A percentile compares a stretch with the other conserved stretches of the same genome.
These are phyloP conservation scores for Friedmanniomyces simplex DNA, from an alignment of 495 filamentous ascomycete species.

Conservation along the genomic window DNA sequence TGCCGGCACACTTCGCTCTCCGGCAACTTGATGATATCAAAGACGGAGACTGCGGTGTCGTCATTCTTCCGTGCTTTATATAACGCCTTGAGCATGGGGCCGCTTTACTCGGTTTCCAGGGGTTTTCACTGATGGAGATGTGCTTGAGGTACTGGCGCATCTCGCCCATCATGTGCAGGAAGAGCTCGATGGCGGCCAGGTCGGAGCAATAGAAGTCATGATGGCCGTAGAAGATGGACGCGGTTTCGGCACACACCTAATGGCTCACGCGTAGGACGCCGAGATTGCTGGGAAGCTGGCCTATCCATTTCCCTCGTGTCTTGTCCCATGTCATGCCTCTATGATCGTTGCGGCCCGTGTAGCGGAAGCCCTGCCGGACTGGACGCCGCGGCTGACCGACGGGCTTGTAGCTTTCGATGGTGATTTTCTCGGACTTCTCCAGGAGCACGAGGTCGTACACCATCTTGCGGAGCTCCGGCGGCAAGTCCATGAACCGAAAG, in stretches of 20 bases:
- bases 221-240: conserved; percentile 14
- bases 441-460: conserved; percentile 12
- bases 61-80: not conserved
- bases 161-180: conserved; percentile 2
- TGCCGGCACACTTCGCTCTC: not conserved
- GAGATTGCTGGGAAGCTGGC: not conserved
- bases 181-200: not conserved
- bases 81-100: conserved; percentile 1
- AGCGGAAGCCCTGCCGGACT: not conserved
- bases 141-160: conserved; percentile 7
- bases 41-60: not conserved
- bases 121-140: no score
- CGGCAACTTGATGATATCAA: not conserved
- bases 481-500: conserved; percentile 18
- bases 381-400: not conserved
- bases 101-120: not conserved
- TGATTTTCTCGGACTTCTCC: not conserved
- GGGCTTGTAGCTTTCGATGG: not conserved
- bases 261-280: conserved; percentile 17
- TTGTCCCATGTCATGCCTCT: conserved; percentile 3
- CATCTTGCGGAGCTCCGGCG: no score
- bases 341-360: not conserved
- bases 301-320: not conserved
- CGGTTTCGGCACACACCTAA: conserved; percentile 12
- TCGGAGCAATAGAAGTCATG: conserved; percentile 11